phyloP scores from a whole-genome alignment of 208 protist genomes.

The Trypanosoma conorhini region DNA sequence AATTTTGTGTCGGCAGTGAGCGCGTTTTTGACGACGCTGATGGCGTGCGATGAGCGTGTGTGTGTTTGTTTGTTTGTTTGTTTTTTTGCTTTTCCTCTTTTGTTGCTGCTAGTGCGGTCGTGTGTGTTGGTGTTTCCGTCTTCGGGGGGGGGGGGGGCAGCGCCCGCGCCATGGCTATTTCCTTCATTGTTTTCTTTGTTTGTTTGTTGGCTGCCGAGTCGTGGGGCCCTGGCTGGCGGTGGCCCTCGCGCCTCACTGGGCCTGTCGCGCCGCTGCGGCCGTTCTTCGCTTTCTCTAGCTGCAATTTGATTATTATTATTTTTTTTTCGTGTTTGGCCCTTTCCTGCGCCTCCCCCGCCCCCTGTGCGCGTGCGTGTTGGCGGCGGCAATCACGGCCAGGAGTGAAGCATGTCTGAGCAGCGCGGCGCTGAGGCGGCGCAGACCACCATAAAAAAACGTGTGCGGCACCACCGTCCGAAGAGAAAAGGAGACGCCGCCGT shows the following conservation, averaged over 20 bases:
- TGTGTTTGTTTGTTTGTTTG: too few relatives aligned
- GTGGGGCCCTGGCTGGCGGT: background rate
- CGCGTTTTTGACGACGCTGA: background rate
- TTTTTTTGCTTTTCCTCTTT: background rate
- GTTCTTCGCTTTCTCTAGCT: background rate
- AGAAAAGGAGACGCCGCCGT: slow-evolving; percentile 24
- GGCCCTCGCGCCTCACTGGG: background rate
- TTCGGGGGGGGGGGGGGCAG: too few relatives aligned
- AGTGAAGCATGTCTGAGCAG: slow-evolving; percentile 4
- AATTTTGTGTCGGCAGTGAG: background rate
- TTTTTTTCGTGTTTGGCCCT: slow-evolving; percentile 9
- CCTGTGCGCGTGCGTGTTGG: background rate
- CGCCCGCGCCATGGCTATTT: background rate
- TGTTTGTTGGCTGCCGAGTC: background rate
- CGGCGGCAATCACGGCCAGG: background rate
- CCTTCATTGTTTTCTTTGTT: background rate
- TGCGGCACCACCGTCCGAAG: slow-evolving; percentile 67
- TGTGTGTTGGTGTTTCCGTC: background rate
- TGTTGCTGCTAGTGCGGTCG: background rate
- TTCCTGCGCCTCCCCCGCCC: background rate
- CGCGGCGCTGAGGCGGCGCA: background rate
- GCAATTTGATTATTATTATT: background rate
- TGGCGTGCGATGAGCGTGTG: background rate
- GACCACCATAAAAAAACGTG: slow-evolving; percentile 36
- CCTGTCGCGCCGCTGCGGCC: background rate